Conservation (phyloP, 352 stramenopile genomes). For the Phytopythium mirpurense region DNA sequence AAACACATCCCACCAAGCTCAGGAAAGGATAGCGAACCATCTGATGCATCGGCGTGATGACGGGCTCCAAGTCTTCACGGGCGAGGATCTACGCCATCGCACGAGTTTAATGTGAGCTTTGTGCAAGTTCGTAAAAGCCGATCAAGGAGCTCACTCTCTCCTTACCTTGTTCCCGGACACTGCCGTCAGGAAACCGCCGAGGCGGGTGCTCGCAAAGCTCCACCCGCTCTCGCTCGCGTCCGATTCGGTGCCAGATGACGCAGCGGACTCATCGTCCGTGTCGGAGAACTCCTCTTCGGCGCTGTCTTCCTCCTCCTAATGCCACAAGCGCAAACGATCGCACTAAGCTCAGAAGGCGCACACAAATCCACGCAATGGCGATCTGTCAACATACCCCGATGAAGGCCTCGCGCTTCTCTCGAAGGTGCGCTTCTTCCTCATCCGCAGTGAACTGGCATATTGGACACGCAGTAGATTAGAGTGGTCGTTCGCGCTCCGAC, state of each 20-base stretch:
- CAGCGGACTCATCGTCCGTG: conserved; percentile 63
- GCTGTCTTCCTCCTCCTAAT: conserved; percentile 60
- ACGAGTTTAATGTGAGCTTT: not conserved
- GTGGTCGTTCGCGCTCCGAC: not conserved
- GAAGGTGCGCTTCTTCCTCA: conserved; percentile 66
- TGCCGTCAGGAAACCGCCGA: conserved; percentile 77
- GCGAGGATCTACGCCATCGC: conserved; percentile 71
- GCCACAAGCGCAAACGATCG: not conserved
- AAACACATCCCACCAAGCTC: not conserved
- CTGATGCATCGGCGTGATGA: conserved; percentile 93
- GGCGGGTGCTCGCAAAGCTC: conserved; percentile 77
- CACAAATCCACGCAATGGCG: not conserved
- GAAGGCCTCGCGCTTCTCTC: conserved; percentile 70
- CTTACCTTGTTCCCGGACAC: conserved; percentile 84
- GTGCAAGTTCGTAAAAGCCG: too few species aligned
- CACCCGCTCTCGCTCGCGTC: conserved; percentile 55
- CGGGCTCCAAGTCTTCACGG: conserved; percentile 89
- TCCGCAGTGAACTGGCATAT: conserved; percentile 43
- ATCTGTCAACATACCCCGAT: conserved; percentile 56
- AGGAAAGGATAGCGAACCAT: conserved; percentile 35
- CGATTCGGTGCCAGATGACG: conserved; percentile 65
- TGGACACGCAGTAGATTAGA: conserved; percentile 4
- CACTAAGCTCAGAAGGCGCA: not conserved
- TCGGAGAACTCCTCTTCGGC: conserved; percentile 62
- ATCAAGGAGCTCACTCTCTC: not conserved